phyloP scores from a whole-genome alignment of 2,329 filamentous ascomycete genomes.

The Mycosphaerella sp. region DNA sequence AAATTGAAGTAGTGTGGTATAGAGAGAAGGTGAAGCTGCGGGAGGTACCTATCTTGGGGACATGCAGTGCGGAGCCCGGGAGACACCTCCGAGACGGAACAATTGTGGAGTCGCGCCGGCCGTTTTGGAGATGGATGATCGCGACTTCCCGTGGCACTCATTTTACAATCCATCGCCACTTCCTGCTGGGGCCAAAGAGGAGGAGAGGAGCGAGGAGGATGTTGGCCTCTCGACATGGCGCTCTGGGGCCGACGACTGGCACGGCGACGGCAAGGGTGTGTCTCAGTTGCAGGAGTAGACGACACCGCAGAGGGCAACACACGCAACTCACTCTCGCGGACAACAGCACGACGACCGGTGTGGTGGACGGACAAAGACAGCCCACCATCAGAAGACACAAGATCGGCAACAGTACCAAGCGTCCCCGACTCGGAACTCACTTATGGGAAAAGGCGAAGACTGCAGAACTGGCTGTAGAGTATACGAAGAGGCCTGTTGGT shows the following conservation, averaged over 20 bases:
- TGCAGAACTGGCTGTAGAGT: too few relatives aligned
- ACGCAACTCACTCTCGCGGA: neutral
- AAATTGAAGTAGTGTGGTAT: neutral
- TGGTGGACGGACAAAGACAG: neutral
- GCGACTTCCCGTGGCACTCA: neutral
- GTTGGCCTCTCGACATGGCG: constrained; percentile 17
- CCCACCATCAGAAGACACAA: too few relatives aligned
- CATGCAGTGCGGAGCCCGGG: constrained; percentile 1
- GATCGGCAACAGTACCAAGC: too few relatives aligned
- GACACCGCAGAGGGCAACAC: constrained; percentile 1
- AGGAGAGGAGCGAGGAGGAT: constrained; percentile 5
- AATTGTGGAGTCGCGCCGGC: neutral
- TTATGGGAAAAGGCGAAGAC: too few relatives aligned
- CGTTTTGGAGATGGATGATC: neutral
- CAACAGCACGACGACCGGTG: neutral
- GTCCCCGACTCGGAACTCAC: too few relatives aligned
- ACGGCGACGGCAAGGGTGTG: constrained; percentile 21
- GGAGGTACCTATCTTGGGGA: too few relatives aligned
- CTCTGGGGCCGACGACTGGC: constrained; percentile 8
- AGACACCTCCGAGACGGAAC: neutral
- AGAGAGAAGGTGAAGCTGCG: neutral
- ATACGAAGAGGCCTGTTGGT: too few relatives aligned
- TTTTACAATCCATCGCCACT: neutral
- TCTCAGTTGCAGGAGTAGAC: constrained; percentile 20
- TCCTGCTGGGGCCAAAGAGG: neutral